Conservation (phyloP, 495 filamentous ascomycete genomes). For the Bombardia bombarda region DNA sequence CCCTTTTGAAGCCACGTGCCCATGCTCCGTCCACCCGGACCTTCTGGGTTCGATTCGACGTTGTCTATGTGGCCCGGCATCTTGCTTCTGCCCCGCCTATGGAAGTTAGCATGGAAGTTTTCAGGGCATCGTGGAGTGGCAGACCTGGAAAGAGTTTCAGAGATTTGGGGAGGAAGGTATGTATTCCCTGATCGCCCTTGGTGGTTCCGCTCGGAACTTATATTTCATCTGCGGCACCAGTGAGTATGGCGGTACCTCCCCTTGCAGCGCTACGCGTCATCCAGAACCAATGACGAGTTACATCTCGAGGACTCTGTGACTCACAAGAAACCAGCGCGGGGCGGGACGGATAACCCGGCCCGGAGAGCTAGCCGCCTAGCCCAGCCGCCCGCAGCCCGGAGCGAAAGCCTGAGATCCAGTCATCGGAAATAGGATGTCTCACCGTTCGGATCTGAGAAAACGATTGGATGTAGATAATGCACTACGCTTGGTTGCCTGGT, state of each 20-base stretch:
- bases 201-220: slow-evolving; percentile 3
- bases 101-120: no score
- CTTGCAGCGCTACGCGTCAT: neutral
- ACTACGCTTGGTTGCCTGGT: slow-evolving; percentile 7
- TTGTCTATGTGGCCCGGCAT: neutral
- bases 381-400: neutral
- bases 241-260: slow-evolving; percentile 1
- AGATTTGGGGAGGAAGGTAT: slow-evolving; percentile 2
- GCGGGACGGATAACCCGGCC: neutral
- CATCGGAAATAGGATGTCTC: slow-evolving; percentile 2
- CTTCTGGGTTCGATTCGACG: slow-evolving; percentile 1
- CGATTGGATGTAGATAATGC: slow-evolving; percentile 11
- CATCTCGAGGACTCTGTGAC: slow-evolving; percentile 2
- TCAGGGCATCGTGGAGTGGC: neutral
- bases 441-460: slow-evolving; percentile 6
- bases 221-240: neutral
- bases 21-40: slow-evolving; percentile 1
- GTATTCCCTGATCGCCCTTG: slow-evolving; percentile 1
- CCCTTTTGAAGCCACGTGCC: slow-evolving; percentile 1
- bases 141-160: slow-evolving; percentile 1
- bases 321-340: neutral
- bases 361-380: slow-evolving; percentile 1
- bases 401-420: slow-evolving; percentile 6
- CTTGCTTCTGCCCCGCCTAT: neutral
- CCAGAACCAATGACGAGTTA: no score